phyloP scores from a whole-genome alignment of 176 grass and related monocot species.

The Phoenix roebelenii region DNA sequence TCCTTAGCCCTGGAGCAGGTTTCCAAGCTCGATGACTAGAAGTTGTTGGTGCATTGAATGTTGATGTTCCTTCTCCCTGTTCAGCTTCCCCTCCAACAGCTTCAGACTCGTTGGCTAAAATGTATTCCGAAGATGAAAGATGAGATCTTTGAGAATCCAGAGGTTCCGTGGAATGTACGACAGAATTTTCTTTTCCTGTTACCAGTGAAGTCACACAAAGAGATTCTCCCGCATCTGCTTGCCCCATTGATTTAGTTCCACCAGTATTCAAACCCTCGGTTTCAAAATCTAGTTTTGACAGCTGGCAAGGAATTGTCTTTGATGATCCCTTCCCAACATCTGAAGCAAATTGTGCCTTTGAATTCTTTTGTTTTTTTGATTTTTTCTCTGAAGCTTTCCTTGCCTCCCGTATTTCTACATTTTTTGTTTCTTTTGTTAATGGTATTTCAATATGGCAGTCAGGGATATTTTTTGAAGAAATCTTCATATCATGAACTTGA shows the following conservation, averaged over 20 bases:
- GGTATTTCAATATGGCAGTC: constrained; percentile 5
- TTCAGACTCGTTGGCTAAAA: constrained; percentile 37
- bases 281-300: constrained; percentile 36
- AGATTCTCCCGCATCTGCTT: constrained; percentile 32
- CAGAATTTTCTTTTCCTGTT: constrained; percentile 17
- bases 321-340: constrained; percentile 45
- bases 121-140: constrained; percentile 15
- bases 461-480: constrained; percentile 25
- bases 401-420: constrained; percentile 36
- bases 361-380: constrained; percentile 70
- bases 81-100: constrained; percentile 32
- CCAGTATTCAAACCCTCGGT: constrained; percentile 31
- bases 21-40: constrained; percentile 59
- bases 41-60: constrained; percentile 28
- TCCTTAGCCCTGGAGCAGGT: constrained; percentile 54
- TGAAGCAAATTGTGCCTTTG: constrained; percentile 31
- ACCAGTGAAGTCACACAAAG: constrained; percentile 26
- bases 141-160: constrained; percentile 20
- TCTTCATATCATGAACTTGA: constrained; percentile 33
- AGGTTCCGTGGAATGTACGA: constrained; percentile 2
- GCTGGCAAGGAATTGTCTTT: constrained; percentile 34
- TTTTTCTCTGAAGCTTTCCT: constrained; percentile 88
- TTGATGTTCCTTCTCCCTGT: constrained; percentile 19
- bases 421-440: constrained; percentile 31
- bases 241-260: constrained; percentile 38